These are phyloP conservation scores for Fraxinus anomala DNA, from an alignment of 257 asterid species.

Conservation along the genomic window DNA sequence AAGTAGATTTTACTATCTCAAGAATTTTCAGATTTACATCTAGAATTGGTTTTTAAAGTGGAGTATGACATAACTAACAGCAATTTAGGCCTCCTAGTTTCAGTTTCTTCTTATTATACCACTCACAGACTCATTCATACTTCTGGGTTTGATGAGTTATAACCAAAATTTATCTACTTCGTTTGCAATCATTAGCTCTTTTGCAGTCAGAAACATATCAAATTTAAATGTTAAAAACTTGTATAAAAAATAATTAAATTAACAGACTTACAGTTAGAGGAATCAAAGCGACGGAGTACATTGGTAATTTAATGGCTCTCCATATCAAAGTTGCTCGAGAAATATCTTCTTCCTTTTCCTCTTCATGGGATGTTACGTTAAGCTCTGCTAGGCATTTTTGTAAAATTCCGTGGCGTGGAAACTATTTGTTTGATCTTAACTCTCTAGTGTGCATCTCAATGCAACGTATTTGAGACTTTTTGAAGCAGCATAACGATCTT, in stretches of 20 bases:
- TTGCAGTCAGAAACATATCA: conserved; percentile 1
- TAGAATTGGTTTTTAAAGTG: not conserved
- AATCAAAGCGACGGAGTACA: conserved; percentile 50
- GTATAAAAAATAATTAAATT: not conserved
- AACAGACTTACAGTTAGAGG: conserved; percentile 46
- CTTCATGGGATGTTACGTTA: conserved; percentile 4
- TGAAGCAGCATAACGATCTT: conserved; percentile 12
- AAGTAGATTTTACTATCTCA: not conserved
- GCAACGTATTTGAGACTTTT: conserved; percentile 11
- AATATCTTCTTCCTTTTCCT: conserved; percentile 34
- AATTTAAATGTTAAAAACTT: not conserved
- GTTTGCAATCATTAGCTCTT: not conserved
- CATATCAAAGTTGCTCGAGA: conserved; percentile 49
- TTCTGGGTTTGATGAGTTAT: not conserved
- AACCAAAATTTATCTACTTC: not conserved
- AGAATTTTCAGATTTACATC: not conserved
- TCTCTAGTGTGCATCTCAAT: conserved; percentile 3
- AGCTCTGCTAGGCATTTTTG: conserved; percentile 25
- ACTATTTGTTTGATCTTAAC: conserved; percentile 2
- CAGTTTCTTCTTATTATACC: not conserved
- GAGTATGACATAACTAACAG: not conserved
- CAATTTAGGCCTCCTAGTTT: not conserved
- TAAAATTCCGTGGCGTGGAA: conserved; percentile 19
- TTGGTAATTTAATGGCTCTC: conserved; percentile 61
- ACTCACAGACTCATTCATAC: not conserved